Conservation (phyloP, 345 rosid genomes). For the Eucalyptus polybractea region DNA sequence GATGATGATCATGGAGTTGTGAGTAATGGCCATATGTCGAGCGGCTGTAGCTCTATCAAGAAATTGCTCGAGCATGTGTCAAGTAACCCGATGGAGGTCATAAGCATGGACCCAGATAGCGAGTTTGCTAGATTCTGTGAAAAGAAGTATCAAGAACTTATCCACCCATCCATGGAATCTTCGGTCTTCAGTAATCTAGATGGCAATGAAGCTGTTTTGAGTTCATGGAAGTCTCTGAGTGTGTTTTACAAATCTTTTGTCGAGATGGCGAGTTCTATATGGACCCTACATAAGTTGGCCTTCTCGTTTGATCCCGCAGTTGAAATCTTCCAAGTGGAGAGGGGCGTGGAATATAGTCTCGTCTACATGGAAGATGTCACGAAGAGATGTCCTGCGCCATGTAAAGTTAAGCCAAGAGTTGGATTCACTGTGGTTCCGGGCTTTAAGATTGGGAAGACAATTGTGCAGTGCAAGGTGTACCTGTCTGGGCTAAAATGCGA, state of each 20-base stretch:
- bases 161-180: conserved; percentile 82
- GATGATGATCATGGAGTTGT: conserved; percentile 15
- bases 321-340: conserved; percentile 83
- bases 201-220: conserved; percentile 52
- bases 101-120: conserved; percentile 50
- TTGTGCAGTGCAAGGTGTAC: conserved; percentile 76
- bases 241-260: conserved; percentile 72
- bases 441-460: conserved; percentile 61
- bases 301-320: conserved; percentile 73
- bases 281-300: conserved; percentile 76
- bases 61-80: conserved; percentile 70
- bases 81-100: conserved; percentile 65
- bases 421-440: conserved; percentile 94
- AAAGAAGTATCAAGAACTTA: conserved; percentile 77
- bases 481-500: conserved; percentile 33
- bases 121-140: conserved; percentile 78
- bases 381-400: conserved; percentile 11
- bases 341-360: conserved; percentile 63
- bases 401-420: conserved; percentile 40
- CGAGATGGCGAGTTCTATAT: conserved; percentile 71
- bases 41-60: conserved; percentile 25
- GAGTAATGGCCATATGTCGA: conserved; percentile 16
- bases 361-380: conserved; percentile 82
- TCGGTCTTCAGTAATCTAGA: conserved; percentile 72
- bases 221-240: conserved; percentile 73